Percentiles rank a stretch among this genome's conserved stretches.
Evolutionary conservation across 148 eudicot species (phyloP).

Genomic region (Fallopia convolvulus): DNA sequence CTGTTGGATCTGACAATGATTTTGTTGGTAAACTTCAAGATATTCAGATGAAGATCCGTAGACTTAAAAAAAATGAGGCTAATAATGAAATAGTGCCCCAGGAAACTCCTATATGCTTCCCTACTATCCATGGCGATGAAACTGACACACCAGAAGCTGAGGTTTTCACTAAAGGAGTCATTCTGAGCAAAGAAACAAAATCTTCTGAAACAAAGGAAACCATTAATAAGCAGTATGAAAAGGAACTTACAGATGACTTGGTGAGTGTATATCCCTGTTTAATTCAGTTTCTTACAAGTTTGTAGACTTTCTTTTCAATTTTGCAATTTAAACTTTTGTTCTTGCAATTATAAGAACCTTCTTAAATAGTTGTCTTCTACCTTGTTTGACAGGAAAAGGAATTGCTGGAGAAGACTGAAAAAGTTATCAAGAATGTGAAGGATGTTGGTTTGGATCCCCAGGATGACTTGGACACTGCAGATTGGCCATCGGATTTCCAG

Average conservation of each 20-base stretch:
- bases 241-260: conserved; percentile 34
- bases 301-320: neutral
- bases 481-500: conserved; percentile 60
- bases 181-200: neutral
- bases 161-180: conserved; percentile 17
- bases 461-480: conserved; percentile 33
- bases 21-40: conserved; percentile 30
- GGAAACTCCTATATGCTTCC: conserved; percentile 24
- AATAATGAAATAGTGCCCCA: conserved; percentile 24
- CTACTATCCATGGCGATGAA: conserved; percentile 26
- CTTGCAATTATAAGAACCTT: neutral
- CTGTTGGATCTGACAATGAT: conserved; percentile 23
- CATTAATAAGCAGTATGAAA: conserved; percentile 23
- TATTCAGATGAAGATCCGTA: conserved; percentile 33
- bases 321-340: neutral
- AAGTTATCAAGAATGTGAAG: conserved; percentile 33
- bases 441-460: conserved; percentile 79
- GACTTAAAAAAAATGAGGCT: conserved; percentile 22
- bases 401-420: neutral
- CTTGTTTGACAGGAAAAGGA: conserved; percentile 4
- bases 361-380: neutral
- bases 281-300: neutral
- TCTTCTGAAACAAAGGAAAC: conserved; percentile 18
- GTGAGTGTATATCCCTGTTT: conserved; percentile 26
- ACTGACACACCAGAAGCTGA: conserved; percentile 23